phyloP scores from a whole-genome alignment of 2,329 filamentous ascomycete species.

The Aspergillus sp. region DNA sequence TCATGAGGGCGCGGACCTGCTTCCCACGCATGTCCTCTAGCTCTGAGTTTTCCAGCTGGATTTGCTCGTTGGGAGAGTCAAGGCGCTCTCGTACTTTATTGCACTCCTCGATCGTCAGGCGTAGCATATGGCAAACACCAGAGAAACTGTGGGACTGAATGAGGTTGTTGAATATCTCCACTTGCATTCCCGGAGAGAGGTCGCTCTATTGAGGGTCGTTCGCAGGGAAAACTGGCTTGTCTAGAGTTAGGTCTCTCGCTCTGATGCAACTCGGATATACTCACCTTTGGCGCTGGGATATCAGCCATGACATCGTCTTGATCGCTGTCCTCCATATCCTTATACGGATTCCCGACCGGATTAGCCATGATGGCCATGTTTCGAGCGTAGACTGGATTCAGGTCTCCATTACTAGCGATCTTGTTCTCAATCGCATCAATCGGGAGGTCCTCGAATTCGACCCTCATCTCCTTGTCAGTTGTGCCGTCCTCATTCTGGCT shows the following conservation, averaged over 20 bases:
- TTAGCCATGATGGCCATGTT: constrained; percentile 18
- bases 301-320: constrained; percentile 5
- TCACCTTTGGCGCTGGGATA: constrained; percentile 2
- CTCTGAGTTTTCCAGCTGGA: constrained; percentile 17
- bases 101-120: constrained; percentile 15
- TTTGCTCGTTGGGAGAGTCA: constrained; percentile 15
- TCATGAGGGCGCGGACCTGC: constrained; percentile 23
- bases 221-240: constrained; percentile 3
- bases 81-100: constrained; percentile 11
- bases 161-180: constrained; percentile 29
- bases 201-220: constrained; percentile 23
- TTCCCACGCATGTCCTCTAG: constrained; percentile 25
- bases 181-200: constrained; percentile 21
- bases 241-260: background rate
- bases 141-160: constrained; percentile 13
- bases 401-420: constrained; percentile 19
- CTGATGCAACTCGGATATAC: background rate
- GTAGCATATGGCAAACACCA: constrained; percentile 15
- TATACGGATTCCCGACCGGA: background rate
- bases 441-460: constrained; percentile 7
- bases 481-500: background rate
- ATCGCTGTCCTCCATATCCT: constrained; percentile 15
- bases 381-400: constrained; percentile 18
- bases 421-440: constrained; percentile 12
- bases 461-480: background rate